Conservation (phyloP, 805 yeast genomes). For the Pichia ethanolica region DNA sequence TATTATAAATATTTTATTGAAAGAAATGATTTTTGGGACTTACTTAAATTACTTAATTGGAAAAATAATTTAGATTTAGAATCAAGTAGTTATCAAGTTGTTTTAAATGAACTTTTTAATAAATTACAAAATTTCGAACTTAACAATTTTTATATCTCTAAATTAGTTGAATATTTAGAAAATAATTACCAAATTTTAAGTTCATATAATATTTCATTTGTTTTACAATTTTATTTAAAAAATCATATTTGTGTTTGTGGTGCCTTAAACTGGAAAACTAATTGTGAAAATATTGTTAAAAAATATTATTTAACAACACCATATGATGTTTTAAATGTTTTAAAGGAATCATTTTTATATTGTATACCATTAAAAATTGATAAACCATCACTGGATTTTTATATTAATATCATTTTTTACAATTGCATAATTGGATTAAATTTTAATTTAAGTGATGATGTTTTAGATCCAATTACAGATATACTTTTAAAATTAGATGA, state of each 20-base stretch:
- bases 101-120: conserved; percentile 15
- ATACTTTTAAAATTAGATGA: conserved; percentile 6
- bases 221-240: conserved; percentile 40
- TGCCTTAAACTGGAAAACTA: conserved; percentile 43
- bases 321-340: conserved; percentile 15
- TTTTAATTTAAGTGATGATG: conserved; percentile 6
- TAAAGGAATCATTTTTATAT: conserved; percentile 15
- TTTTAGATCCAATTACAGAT: conserved; percentile 4
- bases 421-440: conserved; percentile 10
- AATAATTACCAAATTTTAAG: conserved; percentile 13
- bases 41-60: conserved; percentile 6
- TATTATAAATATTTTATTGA: conserved; percentile 10
- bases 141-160: conserved; percentile 4
- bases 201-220: conserved; percentile 22
- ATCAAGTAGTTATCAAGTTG: neutral
- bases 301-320: conserved; percentile 31
- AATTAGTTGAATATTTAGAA: conserved; percentile 16
- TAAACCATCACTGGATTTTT: conserved; percentile 9
- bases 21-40: conserved; percentile 11
- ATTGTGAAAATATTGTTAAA: conserved; percentile 37
- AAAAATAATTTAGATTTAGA: neutral
- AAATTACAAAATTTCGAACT: conserved; percentile 12
- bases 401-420: conserved; percentile 14
- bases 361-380: conserved; percentile 15
- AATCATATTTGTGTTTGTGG: conserved; percentile 49